Base-by-base conservation (phyloP, 371 early-diverging fungal genomes). In the Rhizopus sp. region DNA sequence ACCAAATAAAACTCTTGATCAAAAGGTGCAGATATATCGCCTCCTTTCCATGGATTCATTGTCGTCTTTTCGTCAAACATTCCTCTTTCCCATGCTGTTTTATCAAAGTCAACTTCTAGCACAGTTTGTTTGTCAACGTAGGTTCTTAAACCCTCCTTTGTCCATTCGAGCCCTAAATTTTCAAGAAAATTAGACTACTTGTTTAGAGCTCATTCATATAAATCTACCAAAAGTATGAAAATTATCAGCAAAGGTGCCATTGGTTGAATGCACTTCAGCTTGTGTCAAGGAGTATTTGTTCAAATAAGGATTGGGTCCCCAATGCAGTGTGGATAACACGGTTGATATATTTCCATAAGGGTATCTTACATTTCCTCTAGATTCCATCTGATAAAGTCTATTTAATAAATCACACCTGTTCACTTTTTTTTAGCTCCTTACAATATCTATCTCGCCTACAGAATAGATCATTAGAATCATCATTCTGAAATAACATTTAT, bases 1-100 rank as follows among this genome's bases (percentile, higher is more conserved):
- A 79, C 81, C 46, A 87, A 33, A 51, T 81, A 84, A 48, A 85
- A 85, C 48, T 84, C 83, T 65, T 85, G 78, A 55, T 88, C 88
- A 62, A 88, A 88, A 0, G 87, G 87, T 6, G 88, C 82, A 9
- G 74, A 60, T 31, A 73, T 74, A n/a, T 67, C 68, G 4, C 80
- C 78, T 2, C 59, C 71, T 15, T 60, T 69, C 85, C 87, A 86
- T 3, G 81, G 78, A 61, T 87, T 83, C 52, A 67, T 68, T 7
- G 77, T 64, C 64, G 74, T 67, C 3, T 65, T 53, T 0, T 76
- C 69, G 23, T 46, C 46, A 53, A 83, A 84, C 5, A 69, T 40
- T 3, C 85, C 81, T 35, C 69, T 60, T 3, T 78, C 68, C 72
- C 69, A 71, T 59, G 76, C 78, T 34, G 73, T 60, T 49, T 76